These are phyloP conservation scores for Rhytidiadelphus loreus DNA, from an alignment of 225 moss, liverwort and hornwort species.

Conservation along the genomic window DNA sequence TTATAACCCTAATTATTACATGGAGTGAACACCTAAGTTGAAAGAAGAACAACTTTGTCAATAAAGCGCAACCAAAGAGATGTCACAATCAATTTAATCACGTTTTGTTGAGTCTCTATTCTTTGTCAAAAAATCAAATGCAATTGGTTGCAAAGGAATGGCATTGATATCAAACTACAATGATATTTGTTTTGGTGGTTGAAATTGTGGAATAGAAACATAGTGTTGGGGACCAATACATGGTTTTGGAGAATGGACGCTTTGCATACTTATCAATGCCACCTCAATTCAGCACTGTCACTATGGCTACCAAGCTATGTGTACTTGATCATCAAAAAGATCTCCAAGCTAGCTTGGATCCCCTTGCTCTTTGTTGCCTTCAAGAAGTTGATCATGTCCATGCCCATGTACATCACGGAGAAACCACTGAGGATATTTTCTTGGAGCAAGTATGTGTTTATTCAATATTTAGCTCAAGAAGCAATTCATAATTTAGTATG, in stretches of 20 bases:
- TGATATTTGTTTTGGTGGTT: neutral
- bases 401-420: constrained; percentile 44
- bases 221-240: constrained; percentile 23
- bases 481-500: neutral
- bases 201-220: constrained; percentile 20
- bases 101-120: neutral
- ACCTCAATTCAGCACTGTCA: constrained; percentile 3
- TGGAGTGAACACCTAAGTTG: neutral
- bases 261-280: constrained; percentile 41
- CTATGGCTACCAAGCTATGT: constrained; percentile 24
- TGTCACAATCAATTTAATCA: neutral
- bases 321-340: constrained; percentile 29
- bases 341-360: constrained; percentile 6
- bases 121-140: neutral
- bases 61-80: neutral
- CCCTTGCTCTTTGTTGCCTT: constrained; percentile 34
- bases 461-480: neutral
- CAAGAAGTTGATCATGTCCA: constrained; percentile 39
- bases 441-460: constrained; percentile 27
- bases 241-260: constrained; percentile 36
- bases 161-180: neutral
- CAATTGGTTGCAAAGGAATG: neutral
- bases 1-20: neutral
- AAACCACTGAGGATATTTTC: constrained; percentile 34
- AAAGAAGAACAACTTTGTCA: neutral